Evolutionary conservation across 495 filamentous ascomycete species (phyloP).

Genomic region (Hypoxylon fuscum): DNA sequence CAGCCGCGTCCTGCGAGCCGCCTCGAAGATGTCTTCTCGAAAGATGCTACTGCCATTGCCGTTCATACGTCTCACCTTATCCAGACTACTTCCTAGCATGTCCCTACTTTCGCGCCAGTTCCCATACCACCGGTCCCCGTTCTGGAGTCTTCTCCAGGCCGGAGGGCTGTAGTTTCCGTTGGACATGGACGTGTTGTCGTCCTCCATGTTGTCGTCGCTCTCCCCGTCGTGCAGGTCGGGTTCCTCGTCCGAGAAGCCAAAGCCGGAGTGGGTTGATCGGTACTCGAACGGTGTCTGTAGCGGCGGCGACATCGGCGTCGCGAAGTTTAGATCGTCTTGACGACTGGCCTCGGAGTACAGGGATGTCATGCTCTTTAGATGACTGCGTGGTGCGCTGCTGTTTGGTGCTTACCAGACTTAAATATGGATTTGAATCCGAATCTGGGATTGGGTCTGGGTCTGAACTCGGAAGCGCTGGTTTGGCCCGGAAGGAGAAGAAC

Average conservation of each 20-base stretch:
- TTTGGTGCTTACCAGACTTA: conserved; percentile 11
- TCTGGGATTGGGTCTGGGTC: conserved; percentile 5
- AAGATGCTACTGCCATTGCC: conserved; percentile 39
- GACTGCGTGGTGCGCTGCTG: conserved; percentile 6
- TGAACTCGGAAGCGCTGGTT: conserved; percentile 28
- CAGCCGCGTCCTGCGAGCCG: conserved; percentile 60
- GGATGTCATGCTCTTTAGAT: conserved; percentile 32
- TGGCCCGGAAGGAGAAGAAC: conserved; percentile 40
- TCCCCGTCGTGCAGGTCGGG: conserved; percentile 61
- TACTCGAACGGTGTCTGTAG: conserved; percentile 62
- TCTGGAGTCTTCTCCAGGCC: conserved; percentile 62
- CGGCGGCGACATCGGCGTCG: conserved; percentile 54
- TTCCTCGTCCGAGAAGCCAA: conserved; percentile 65
- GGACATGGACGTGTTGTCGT: conserved; percentile 44
- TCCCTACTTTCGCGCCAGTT: conserved; percentile 60
- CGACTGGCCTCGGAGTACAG: conserved; percentile 42
- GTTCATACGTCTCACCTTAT: conserved; percentile 44
- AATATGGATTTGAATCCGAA: not conserved
- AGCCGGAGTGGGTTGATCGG: conserved; percentile 80
- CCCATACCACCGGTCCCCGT: conserved; percentile 63
- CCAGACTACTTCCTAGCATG: conserved; percentile 40
- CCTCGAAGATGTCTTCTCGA: conserved; percentile 54
- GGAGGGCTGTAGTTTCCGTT: conserved; percentile 65
- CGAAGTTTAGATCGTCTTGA: conserved; percentile 64
- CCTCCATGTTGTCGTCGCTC: conserved; percentile 55